Evolutionary conservation across 345 rosid species (phyloP).

Genomic region (Rhodamnia argentea): DNA sequence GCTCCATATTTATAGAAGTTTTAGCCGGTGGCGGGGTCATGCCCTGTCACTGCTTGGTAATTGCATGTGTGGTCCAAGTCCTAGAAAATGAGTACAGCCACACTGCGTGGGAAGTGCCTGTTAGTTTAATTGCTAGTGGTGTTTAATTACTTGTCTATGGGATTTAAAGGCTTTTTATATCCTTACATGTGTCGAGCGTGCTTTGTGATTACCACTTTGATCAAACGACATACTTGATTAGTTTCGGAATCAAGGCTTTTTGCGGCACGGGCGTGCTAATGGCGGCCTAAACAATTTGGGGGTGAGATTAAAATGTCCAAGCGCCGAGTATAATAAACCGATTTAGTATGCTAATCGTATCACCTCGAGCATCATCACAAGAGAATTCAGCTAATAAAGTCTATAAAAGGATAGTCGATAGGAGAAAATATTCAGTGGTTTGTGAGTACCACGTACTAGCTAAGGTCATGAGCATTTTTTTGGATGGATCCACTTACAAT

Average conservation of each 20-base stretch:
- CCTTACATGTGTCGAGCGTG: neutral
- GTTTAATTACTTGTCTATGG: neutral
- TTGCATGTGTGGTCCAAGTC: neutral
- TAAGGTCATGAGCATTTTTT: rapidly evolving
- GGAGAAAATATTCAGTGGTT: neutral
- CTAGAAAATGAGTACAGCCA: neutral
- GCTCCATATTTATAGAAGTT: neutral
- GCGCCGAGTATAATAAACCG: neutral
- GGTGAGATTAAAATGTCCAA: neutral
- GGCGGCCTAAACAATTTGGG: neutral
- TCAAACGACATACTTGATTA: neutral
- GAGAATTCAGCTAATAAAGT: neutral
- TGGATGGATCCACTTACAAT: rapidly evolving
- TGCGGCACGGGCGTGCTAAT: neutral
- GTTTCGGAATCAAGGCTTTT: neutral
- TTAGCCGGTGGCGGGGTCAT: neutral
- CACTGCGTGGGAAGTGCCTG: neutral
- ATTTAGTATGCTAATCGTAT: neutral
- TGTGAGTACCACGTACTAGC: neutral
- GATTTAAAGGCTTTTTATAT: neutral
- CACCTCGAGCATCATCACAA: neutral
- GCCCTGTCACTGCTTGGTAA: neutral
- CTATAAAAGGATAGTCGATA: neutral
- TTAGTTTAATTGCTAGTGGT: neutral
- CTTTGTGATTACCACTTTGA: neutral